Evolutionary conservation across 2,329 filamentous ascomycete genomes (phyloP).

Genomic region (Huntiella moniliformis): DNA sequence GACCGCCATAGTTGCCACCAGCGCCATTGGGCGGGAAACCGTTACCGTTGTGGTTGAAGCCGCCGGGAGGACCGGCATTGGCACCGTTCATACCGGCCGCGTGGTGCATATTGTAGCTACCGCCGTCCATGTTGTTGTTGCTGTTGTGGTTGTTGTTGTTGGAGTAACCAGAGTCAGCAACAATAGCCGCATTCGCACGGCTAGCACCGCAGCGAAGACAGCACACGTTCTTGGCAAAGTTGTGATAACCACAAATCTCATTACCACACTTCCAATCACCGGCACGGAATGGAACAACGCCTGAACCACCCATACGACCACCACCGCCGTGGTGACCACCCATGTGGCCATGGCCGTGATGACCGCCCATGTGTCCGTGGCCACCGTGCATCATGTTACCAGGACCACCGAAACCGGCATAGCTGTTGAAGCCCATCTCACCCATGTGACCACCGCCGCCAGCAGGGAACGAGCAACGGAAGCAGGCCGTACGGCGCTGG

Average conservation of each 20-base stretch:
- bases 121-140: conserved; percentile 19
- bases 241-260: conserved; percentile 94
- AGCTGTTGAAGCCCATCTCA: conserved; percentile 40
- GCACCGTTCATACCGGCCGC: conserved; percentile 20
- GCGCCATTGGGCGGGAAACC: conserved; percentile 28
- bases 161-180: conserved; percentile 82
- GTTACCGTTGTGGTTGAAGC: background rate
- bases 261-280: conserved; percentile 99
- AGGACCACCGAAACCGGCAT: conserved; percentile 46
- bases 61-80: conserved; percentile 30
- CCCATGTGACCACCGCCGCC: conserved; percentile 56
- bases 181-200: conserved; percentile 79
- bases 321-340: conserved; percentile 31
- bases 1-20: conserved; percentile 32
- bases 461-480: conserved; percentile 97
- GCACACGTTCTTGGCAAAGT: conserved; percentile 98
- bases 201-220: conserved; percentile 92
- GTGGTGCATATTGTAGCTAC: conserved; percentile 7
- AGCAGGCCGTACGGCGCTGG: conserved; percentile 92
- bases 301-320: conserved; percentile 60
- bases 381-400: conserved; percentile 50
- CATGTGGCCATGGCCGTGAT: conserved; percentile 26
- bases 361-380: conserved; percentile 21
- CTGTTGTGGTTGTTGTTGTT: conserved; percentile 76
- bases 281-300: conserved; percentile 87